Conservation (phyloP, 2,329 filamentous ascomycete species). For the Xylariaceae sp. region DNA sequence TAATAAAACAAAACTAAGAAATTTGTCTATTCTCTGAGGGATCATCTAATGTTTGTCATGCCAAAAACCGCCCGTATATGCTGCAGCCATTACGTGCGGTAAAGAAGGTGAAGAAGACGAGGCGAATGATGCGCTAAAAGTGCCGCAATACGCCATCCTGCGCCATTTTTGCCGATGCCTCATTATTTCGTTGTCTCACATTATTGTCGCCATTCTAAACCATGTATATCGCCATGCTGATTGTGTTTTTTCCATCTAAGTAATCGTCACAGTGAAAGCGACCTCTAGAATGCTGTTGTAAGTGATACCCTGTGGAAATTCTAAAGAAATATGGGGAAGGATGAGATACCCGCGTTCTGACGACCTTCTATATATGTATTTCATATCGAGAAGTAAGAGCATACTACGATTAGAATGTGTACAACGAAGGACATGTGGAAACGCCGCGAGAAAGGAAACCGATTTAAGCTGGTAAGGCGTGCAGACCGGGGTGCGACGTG, state of each 20-base stretch:
- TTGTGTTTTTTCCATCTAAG: not conserved
- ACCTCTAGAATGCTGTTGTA: slow-evolving; percentile 13
- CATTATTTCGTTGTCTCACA: slow-evolving; percentile 4
- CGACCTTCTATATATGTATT: slow-evolving; percentile 5
- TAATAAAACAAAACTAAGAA: slow-evolving; percentile 14
- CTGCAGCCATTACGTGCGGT: slow-evolving; percentile 7
- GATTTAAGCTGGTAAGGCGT: not conserved
- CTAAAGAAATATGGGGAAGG: not conserved
- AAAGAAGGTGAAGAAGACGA: slow-evolving; percentile 7
- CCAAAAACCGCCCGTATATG: slow-evolving; percentile 24
- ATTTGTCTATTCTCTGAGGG: slow-evolving; percentile 19
- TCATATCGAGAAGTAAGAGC: slow-evolving; percentile 7
- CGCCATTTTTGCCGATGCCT: slow-evolving; percentile 1
- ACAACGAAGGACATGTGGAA: too few relatives aligned
- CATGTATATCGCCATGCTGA: slow-evolving; percentile 14
- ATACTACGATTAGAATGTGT: not conserved
- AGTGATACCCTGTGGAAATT: slow-evolving; percentile 6
- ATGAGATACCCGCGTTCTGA: not conserved
- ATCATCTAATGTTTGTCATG: slow-evolving; percentile 21
- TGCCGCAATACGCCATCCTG: slow-evolving; percentile 1
- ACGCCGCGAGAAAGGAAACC: not conserved
- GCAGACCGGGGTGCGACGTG: not conserved
- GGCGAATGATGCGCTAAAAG: not conserved
- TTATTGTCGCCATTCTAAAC: slow-evolving; percentile 17
- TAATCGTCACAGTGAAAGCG: slow-evolving; percentile 15